Base-by-base conservation (phyloP, 164 flowering plant species). In the Hamamelis virginiana region DNA sequence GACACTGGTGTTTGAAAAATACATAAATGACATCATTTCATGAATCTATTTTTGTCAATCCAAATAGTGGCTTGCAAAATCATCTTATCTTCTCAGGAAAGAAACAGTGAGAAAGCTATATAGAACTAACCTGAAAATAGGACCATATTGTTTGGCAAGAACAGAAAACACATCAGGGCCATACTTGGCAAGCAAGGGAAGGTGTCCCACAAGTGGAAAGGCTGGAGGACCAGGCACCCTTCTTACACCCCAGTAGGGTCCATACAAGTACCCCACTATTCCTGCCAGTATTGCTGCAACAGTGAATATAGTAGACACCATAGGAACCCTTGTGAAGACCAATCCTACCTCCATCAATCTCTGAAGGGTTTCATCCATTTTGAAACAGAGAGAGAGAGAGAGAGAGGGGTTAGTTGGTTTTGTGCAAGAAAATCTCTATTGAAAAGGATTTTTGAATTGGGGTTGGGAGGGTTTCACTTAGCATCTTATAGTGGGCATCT, bases 161-260 rank as follows among this genome's bases (percentile, higher is more conserved):
- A 83, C 69, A 6, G 84, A 80, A 75, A 96, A 93, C 4, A 91
- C 89, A 77, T 88, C 96, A 44, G 96, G 97, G 63, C 99, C 99
- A 63, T 87, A 76, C 76, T 89, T 87, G 12, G 99, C 91, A 21
- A 96, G 79, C 82, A 91, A 76, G 68, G 87, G 98, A 59, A 96
- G 81, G 82, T 96, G 98, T 41, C 99, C 99, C 22, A 96, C 53
- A 28, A 96, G 65, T 16, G 97, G 98, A 27, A 80, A 48, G 9
- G 89, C 70, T 18, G 91, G 87, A 77, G 98, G 98, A 33, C 95
- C 97, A 43, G 99, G 99, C 0, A 96, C 89, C 74, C 70, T 87
- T 73, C 99, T 84, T 5, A 96, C 93, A 4, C 79, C 68, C 98
- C 97, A 93, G 28, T 82, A 90, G 19, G 98, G 99, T 53, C 72